Evolutionary conservation across 495 filamentous ascomycete species (phyloP), one percentile per base, ranked within the genome.

Genomic region (Penicillium bialowiezense): DNA sequence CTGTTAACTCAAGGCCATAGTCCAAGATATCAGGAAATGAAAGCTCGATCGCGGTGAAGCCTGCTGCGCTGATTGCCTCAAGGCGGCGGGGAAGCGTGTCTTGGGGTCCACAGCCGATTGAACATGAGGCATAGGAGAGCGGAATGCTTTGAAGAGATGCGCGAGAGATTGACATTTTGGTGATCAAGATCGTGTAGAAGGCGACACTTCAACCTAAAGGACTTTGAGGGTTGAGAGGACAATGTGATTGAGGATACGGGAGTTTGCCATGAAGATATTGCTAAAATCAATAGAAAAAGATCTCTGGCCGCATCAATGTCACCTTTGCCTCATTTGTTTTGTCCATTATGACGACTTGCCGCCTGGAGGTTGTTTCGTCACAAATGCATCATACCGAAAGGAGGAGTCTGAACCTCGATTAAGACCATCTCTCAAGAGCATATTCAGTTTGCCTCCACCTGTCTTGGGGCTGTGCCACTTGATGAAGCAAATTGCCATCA

Each of bases 1-100:
- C 70, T 23, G 77, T 65, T 7, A 82, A 61, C 7, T 70, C 59
- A 0, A 63, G 65, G 13, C 79, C 86, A 54, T 87, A 87, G 26
- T 74, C 65, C 10, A 88, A 55, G n/a, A 92, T 78, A 51, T 91
- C 87, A 0, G 86, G 86, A 60, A 91, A 87, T 15, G 82, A 83
- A 3, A 92, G 78, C 58, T 92, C 88, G 42, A 91, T 85, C 13
- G 74, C 84, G 14, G 72, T 62, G 65, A 89, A 91, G 12, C 85
- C 84, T 1, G 87, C 85, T 13, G 66, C 59, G 28, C 77, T 69
- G 45, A 91, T 84, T 23, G 86, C 84, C 42, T 82, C 68, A 20
- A 91, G 79, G 56, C 86, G 88, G 35, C 76, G 59, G 3, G 75
- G 79, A 17, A 91, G 76, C 2, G 79, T 78, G 58, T 84, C 77